Evolutionary conservation across 73 alveolate genomes (phyloP), one percentile per base, ranked within the genome.

Genomic region (Blepharisma japonicum): DNA sequence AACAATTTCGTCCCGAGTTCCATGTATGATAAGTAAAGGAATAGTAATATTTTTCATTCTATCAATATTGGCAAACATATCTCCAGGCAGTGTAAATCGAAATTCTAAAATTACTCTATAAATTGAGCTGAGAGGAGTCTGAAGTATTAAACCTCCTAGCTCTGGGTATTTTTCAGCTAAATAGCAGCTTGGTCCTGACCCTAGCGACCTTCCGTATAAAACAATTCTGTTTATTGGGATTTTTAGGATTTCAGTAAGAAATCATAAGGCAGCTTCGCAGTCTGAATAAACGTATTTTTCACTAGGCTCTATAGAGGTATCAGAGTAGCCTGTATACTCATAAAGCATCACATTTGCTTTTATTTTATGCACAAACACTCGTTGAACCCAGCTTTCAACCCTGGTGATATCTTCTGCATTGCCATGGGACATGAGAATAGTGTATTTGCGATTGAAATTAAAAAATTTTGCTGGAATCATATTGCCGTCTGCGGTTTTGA

Each of bases 31-130:
- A 71, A 87, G 89, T 6, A 91, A 82, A 21, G 97, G 97, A 72
- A 92, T 85, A 23, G 77, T 81, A 25, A 91, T 82, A 25, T 91
- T 80, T 38, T 81, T 77, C 68, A 91, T 81, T 46, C 95, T 25
- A 80, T 91, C 97, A 55, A 91, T 81, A 68, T 91, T 91, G n/a
- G 97, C 94, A 72, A 91, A 91, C 79, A 86, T 88, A 79, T 91
- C 97, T 21, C 92, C 89, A 8, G 92, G 92, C 11, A 91, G 66
- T 46, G 97, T 91, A 68, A 74, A 91, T 76, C 97, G 77, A 71
- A 91, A 86, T 51, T 91, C 86, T 81, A 91, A 85, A 27, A 89
- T 84, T 6, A 91, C 97, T 68, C 97, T 68, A 53, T 84, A 79
- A 21, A 83, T 91, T 45, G 88, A 76, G 83, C 68, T 78, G 6